These are phyloP conservation scores for Cavenderia fasciculata DNA, from an alignment of 78 protist genomes.

Conservation along the genomic window DNA sequence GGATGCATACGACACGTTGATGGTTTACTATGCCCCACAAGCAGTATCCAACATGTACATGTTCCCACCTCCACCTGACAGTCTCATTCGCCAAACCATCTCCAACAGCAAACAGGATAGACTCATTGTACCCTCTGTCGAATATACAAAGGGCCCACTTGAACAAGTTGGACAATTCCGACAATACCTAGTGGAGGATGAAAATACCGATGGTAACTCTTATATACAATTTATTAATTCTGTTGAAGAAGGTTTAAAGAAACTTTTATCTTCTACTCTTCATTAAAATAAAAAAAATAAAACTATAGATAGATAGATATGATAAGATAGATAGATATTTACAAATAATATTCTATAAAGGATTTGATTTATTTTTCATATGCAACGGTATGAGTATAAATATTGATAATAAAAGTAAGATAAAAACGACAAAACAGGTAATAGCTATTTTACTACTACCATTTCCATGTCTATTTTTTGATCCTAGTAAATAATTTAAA, in stretches of 20 bases:
- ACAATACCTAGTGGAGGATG: conserved; percentile 42
- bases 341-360: background rate
- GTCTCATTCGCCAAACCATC: conserved; percentile 37
- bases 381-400: background rate
- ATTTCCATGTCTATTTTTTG: too few species aligned
- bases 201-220: conserved; percentile 6
- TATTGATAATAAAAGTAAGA: background rate
- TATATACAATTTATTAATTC: background rate
- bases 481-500: too few species aligned
- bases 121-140: background rate
- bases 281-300: too few species aligned
- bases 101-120: conserved; percentile 44
- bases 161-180: conserved; percentile 5
- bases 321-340: background rate
- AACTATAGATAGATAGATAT: too few species aligned
- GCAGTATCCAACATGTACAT: background rate
- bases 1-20: conserved; percentile 22
- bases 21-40: conserved; percentile 24
- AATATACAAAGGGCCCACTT: conserved; percentile 8
- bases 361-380: background rate
- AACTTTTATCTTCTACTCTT: too few species aligned
- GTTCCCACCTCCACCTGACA: conserved; percentile 58
- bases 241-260: background rate
- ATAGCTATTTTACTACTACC: too few species aligned
- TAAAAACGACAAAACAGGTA: too few species aligned